Conservation (phyloP, 2,329 filamentous ascomycete species). For the Parascedosporium putredinis region DNA sequence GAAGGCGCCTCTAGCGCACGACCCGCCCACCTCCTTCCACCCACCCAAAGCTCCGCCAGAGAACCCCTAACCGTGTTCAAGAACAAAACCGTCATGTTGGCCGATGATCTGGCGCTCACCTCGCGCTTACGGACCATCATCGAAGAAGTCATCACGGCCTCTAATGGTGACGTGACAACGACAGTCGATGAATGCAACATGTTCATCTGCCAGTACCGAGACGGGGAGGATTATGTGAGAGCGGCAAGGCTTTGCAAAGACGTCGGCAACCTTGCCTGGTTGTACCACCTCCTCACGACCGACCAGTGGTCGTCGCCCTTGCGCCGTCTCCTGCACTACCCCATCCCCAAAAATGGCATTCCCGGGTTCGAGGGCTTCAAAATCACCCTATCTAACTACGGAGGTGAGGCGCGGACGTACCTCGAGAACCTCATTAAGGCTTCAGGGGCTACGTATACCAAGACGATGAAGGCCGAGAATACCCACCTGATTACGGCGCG, state of each 20-base stretch:
- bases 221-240: conserved; percentile 64
- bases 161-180: conserved; percentile 59
- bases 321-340: conserved; percentile 79
- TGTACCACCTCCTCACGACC: conserved; percentile 82
- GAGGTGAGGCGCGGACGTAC: conserved; percentile 85
- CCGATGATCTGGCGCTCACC: conserved; percentile 61
- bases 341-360: conserved; percentile 65
- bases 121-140: conserved; percentile 57
- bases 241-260: conserved; percentile 71
- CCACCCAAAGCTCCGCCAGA: conserved; percentile 29
- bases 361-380: conserved; percentile 65
- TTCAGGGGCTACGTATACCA: conserved; percentile 79
- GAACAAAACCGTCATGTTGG: conserved; percentile 67
- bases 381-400: conserved; percentile 93
- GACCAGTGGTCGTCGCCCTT: conserved; percentile 84
- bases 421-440: conserved; percentile 84
- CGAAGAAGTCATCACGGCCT: conserved; percentile 56
- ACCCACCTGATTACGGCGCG: conserved; percentile 92
- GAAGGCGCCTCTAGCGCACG: conserved; percentile 52
- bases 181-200: conserved; percentile 64
- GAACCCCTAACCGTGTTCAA: conserved; percentile 64
- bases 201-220: conserved; percentile 79
- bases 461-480: conserved; percentile 90
- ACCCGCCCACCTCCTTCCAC: conserved; percentile 32
- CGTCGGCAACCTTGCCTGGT: conserved; percentile 87